Evolutionary conservation across 2,329 filamentous ascomycete genomes (phyloP).

Genomic region (Aspergillus nomiae): DNA sequence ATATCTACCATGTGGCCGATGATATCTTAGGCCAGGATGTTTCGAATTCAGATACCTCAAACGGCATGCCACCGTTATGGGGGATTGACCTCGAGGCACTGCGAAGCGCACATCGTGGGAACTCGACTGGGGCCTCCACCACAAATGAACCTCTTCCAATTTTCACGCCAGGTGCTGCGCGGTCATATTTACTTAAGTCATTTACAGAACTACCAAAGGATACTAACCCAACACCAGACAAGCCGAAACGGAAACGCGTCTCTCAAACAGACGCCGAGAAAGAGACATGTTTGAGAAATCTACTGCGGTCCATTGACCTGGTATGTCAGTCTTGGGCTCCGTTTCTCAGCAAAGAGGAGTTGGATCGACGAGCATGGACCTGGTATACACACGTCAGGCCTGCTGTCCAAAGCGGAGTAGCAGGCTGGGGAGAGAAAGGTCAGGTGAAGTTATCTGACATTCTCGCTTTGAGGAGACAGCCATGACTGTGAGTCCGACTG

Average conservation of each 20-base stretch:
- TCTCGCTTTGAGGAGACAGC: conserved; percentile 40
- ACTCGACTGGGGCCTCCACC: conserved; percentile 22
- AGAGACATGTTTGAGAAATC: conserved; percentile 67
- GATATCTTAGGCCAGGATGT: conserved; percentile 16
- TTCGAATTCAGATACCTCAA: conserved; percentile 11
- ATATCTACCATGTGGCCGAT: background rate
- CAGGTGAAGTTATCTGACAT: conserved; percentile 68
- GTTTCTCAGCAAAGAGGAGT: conserved; percentile 63
- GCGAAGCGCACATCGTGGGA: conserved; percentile 46
- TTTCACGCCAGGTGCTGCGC: conserved; percentile 70
- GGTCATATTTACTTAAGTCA: conserved; percentile 58
- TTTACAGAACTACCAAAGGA: conserved; percentile 28
- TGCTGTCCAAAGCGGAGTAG: conserved; percentile 70
- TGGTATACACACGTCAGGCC: conserved; percentile 81
- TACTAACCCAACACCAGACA: conserved; percentile 32
- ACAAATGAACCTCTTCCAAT: conserved; percentile 63
- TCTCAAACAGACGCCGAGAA: conserved; percentile 61
- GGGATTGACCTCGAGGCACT: conserved; percentile 60
- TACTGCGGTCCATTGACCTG: conserved; percentile 71
- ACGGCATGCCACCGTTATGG: conserved; percentile 54
- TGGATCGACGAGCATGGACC: conserved; percentile 75
- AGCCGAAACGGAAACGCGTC: conserved; percentile 47
- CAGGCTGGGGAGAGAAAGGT: conserved; percentile 84
- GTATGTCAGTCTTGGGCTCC: conserved; percentile 73
- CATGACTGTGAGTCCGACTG: conserved; percentile 9